Conservation (phyloP, 2,329 filamentous ascomycete species). For the Cordyceps cicadae region DNA sequence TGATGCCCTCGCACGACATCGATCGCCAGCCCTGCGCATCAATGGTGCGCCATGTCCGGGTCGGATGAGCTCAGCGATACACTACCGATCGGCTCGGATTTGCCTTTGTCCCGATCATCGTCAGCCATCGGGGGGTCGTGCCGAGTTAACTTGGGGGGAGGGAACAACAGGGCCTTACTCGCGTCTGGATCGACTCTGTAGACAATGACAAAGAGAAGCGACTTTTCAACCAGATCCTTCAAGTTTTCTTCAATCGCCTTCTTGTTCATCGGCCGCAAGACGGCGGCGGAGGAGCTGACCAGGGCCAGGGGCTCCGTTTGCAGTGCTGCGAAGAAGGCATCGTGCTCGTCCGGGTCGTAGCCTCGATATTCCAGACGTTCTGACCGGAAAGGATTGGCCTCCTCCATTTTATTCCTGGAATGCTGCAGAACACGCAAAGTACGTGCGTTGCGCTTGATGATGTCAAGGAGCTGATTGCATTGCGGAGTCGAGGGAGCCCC, state of each 20-base stretch:
- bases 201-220: background rate
- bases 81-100: background rate
- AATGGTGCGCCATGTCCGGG: background rate
- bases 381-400: background rate
- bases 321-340: background rate
- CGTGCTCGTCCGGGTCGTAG: background rate
- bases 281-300: background rate
- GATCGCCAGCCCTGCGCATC: conserved; percentile 23
- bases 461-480: no score
- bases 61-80: background rate
- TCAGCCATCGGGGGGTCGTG: background rate
- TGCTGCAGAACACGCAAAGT: no score
- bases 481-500: no score
- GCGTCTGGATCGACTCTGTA: background rate
- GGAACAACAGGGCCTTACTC: background rate
- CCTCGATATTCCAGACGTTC: background rate
- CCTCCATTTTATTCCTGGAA: background rate
- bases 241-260: background rate
- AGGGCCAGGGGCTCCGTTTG: background rate
- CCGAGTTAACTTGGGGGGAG: background rate
- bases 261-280: background rate
- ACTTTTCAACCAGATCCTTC: background rate
- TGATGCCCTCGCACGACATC: conserved; percentile 26
- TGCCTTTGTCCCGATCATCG: background rate
- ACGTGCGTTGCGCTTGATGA: background rate